These are phyloP conservation scores for Eugenia klotzschiana DNA, from an alignment of 441 rosid species.

Conservation along the genomic window DNA sequence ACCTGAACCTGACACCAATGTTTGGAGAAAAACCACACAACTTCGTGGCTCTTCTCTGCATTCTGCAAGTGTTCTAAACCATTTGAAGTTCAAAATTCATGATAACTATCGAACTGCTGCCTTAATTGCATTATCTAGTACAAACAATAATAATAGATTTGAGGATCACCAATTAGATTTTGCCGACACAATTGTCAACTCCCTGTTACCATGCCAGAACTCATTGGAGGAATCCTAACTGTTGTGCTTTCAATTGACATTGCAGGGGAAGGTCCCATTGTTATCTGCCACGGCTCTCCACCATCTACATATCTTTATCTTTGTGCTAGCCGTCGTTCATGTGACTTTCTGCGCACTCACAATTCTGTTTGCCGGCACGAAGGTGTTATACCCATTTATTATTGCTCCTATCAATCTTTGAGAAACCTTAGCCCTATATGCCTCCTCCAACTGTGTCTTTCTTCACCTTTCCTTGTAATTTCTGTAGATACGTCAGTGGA, in stretches of 20 bases:
- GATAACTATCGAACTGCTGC: not conserved
- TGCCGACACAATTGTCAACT: not conserved
- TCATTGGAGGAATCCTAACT: not conserved
- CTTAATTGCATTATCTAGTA: not conserved
- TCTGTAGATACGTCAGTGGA: constrained; percentile 62
- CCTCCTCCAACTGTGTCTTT: not conserved
- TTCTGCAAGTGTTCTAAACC: not conserved
- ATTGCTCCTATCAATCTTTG: not conserved
- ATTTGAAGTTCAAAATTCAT: not conserved
- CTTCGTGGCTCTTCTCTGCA: not conserved
- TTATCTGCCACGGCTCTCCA: constrained; percentile 62
- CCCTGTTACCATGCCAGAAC: not conserved
- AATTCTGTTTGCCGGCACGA: constrained; percentile 55
- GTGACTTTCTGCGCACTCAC: constrained; percentile 62
- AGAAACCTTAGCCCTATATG: not conserved
- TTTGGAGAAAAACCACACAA: not conserved
- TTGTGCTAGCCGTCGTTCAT: constrained; percentile 69
- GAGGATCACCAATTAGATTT: not conserved
- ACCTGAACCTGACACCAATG: not conserved
- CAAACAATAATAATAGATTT: not conserved
- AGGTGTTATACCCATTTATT: constrained; percentile 15
- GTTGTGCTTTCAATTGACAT: not conserved
- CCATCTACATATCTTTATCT: constrained; percentile 82
- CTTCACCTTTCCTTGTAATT: not conserved
- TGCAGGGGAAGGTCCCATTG: constrained; percentile 58